phyloP scores from a whole-genome alignment of 2,329 filamentous ascomycete species.

The Epichloe coenophiala region DNA sequence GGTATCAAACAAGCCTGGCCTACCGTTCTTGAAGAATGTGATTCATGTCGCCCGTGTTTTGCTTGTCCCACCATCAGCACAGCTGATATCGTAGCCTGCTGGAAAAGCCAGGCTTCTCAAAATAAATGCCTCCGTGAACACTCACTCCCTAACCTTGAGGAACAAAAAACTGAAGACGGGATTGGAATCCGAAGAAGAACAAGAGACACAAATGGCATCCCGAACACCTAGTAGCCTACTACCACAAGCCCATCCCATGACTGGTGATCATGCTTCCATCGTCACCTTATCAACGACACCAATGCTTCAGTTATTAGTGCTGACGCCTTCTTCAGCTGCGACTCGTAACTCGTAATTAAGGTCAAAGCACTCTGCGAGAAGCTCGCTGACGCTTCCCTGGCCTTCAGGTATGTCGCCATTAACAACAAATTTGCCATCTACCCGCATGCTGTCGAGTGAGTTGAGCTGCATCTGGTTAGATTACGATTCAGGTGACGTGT shows the following conservation, averaged over 20 bases:
- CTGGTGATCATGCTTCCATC: neutral
- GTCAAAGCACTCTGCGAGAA: conserved; percentile 89
- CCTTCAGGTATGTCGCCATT: conserved; percentile 72
- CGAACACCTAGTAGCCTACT: neutral
- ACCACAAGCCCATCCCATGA: neutral
- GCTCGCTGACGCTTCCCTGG: conserved; percentile 73
- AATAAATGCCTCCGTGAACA: neutral
- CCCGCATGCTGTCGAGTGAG: conserved; percentile 93
- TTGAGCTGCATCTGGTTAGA: conserved; percentile 48
- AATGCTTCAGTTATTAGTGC: neutral
- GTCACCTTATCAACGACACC: neutral
- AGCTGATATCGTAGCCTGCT: conserved; percentile 11
- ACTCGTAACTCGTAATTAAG: conserved; percentile 62
- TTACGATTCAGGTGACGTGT: too few relatives aligned
- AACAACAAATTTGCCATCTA: conserved; percentile 73
- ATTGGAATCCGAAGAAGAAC: too few relatives aligned
- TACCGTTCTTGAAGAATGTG: neutral
- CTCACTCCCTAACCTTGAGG: too few relatives aligned
- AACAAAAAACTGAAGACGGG: too few relatives aligned
- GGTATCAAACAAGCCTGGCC: conserved; percentile 2
- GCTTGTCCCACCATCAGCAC: conserved; percentile 3
- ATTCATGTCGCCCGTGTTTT: neutral
- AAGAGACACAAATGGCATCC: neutral
- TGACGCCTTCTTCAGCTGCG: conserved; percentile 32
- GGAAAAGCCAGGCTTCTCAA: conserved; percentile 1